A percentile compares a stretch with the other conserved stretches of the same genome.
These are phyloP conservation scores for Sideroxylon spinosum DNA, from an alignment of 179 eudicot genomes.

Conservation along the genomic window DNA sequence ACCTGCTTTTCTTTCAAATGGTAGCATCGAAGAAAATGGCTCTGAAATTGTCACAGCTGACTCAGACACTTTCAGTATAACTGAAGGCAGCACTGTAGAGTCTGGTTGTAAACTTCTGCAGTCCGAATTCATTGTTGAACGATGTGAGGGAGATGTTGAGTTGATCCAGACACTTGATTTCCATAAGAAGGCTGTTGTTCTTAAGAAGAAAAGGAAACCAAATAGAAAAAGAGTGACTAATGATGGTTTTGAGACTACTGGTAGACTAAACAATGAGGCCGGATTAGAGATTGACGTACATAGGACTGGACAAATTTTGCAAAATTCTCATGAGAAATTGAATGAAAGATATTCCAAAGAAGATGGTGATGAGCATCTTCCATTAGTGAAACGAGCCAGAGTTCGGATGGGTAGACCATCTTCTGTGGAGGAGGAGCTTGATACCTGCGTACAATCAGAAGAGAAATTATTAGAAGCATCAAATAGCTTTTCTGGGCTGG, in stretches of 20 bases:
- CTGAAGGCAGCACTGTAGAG: conserved; percentile 57
- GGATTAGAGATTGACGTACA: conserved; percentile 25
- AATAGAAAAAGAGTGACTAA: conserved; percentile 55
- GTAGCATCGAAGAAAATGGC: conserved; percentile 53
- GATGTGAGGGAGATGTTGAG: conserved; percentile 45
- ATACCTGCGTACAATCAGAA: conserved; percentile 31
- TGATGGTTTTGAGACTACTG: conserved; percentile 35
- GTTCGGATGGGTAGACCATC: conserved; percentile 80
- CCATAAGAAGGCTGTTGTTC: conserved; percentile 35
- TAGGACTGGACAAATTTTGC: conserved; percentile 23
- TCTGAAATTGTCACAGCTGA: conserved; percentile 59
- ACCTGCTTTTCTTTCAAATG: conserved; percentile 47
- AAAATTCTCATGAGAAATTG: conserved; percentile 25
- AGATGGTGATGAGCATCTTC: conserved; percentile 90
- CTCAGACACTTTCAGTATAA: conserved; percentile 50
- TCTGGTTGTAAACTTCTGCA: conserved; percentile 44
- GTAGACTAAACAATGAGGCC: conserved; percentile 29
- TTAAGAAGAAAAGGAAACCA: conserved; percentile 82
- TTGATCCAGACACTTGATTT: conserved; percentile 57
- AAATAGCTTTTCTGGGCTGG: conserved; percentile 21
- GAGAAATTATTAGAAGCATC: conserved; percentile 33
- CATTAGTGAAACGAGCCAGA: conserved; percentile 87
- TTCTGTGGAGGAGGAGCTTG: conserved; percentile 42
- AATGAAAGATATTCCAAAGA: conserved; percentile 42
- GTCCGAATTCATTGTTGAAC: conserved; percentile 35